Conservation (phyloP, 1,139 yeast genomes). For the Diutina mesorugosa region DNA sequence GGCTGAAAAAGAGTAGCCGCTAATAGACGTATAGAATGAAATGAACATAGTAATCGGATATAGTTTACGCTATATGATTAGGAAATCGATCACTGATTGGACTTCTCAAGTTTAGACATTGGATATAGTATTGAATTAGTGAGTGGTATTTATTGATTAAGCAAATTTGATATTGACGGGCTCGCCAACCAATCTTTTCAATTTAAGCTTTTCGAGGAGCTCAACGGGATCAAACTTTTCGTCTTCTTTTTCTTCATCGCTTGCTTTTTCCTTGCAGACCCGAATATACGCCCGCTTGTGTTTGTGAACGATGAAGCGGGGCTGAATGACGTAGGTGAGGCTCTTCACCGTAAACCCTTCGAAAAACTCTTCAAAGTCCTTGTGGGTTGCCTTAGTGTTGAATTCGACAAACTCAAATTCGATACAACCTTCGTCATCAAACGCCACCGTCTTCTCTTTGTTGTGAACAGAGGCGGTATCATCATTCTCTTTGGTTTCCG, state of each 20-base stretch:
- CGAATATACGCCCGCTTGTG: not conserved
- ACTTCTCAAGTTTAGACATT: too few relatives aligned
- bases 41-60: not conserved
- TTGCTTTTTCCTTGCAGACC: not conserved
- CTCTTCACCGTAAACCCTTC: not conserved
- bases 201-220: not conserved
- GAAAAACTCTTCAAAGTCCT: not conserved
- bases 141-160: too few relatives aligned
- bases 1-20: constrained; percentile 14
- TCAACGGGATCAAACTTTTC: not conserved
- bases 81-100: too few relatives aligned
- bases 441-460: not conserved
- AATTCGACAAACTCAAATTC: not conserved
- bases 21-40: not conserved
- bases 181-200: not conserved
- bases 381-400: not conserved
- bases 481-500: not conserved
- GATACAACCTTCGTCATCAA: not conserved
- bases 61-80: too few relatives aligned
- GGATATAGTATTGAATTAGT: too few relatives aligned
- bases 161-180: not conserved
- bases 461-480: not conserved
- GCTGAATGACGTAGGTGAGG: not conserved
- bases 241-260: not conserved
- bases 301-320: not conserved